A percentile compares a stretch with the other conserved stretches of the same genome.
phyloP scores from a whole-genome alignment of 1,284 basidiomycete species.

The Puccinia coronata region DNA sequence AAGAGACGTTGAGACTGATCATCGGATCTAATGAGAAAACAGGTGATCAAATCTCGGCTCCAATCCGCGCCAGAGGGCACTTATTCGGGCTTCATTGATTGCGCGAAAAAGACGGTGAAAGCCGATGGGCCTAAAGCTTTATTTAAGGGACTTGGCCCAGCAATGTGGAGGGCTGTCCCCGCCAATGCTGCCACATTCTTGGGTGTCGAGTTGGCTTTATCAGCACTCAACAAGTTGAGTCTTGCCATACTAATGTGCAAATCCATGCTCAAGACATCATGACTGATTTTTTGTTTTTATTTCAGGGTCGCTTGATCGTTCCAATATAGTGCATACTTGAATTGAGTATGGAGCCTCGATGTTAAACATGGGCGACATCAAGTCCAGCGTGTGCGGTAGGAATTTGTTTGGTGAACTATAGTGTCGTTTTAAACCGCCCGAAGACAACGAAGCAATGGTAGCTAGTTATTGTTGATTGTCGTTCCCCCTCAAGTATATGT shows the following conservation, averaged over 20 bases:
- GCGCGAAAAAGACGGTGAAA: slow-evolving; percentile 87
- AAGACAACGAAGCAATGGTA: background rate
- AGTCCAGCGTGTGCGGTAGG: background rate
- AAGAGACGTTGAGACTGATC: background rate
- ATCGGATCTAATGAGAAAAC: slow-evolving; percentile 49
- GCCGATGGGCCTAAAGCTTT: slow-evolving; percentile 82
- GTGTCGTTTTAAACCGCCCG: background rate
- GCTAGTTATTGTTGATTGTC: background rate
- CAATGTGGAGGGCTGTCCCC: slow-evolving; percentile 77
- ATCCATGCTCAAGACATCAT: background rate
- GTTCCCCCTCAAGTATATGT: background rate
- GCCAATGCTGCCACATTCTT: slow-evolving; percentile 96
- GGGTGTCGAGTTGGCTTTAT: slow-evolving; percentile 59
- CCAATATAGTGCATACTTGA: background rate
- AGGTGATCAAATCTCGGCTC: slow-evolving; percentile 80
- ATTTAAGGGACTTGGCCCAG: slow-evolving; percentile 97
- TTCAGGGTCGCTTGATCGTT: background rate
- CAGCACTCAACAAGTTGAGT: slow-evolving; percentile 48
- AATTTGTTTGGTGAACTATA: slow-evolving; percentile 1
- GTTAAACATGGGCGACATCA: background rate
- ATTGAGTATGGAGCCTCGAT: background rate
- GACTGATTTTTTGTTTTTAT: background rate
- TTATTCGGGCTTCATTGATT: slow-evolving; percentile 91
- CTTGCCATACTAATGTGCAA: too few species aligned
- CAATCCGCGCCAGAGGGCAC: slow-evolving; percentile 97